Evolutionary conservation across 331 rosid genomes (phyloP).

Genomic region (Acacia pycnantha): DNA sequence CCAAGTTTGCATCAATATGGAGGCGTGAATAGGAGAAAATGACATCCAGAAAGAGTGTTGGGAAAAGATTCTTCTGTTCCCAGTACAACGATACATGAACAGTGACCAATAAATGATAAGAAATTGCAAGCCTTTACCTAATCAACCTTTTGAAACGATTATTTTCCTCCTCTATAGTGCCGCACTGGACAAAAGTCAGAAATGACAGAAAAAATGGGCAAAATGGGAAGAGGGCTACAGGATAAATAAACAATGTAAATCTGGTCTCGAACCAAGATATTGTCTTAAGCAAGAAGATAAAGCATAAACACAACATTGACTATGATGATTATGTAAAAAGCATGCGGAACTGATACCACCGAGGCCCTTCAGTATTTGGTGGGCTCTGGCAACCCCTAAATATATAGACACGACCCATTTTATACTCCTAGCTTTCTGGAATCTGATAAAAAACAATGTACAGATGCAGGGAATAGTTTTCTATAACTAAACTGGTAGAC

Average conservation of each 20-base stretch:
- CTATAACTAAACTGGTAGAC: slow-evolving; percentile 49
- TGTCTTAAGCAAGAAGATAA: slow-evolving; percentile 3
- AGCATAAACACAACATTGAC: slow-evolving; percentile 10
- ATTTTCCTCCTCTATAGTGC: not conserved
- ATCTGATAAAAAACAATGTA: slow-evolving; percentile 43
- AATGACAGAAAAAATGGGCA: not conserved
- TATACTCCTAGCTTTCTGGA: slow-evolving; percentile 36
- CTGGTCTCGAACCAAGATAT: slow-evolving; percentile 10
- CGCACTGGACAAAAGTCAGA: not conserved
- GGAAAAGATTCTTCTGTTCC: not conserved
- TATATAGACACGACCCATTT: slow-evolving; percentile 33
- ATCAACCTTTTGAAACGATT: not conserved
- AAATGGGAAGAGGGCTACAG: not conserved
- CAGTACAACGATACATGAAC: not conserved
- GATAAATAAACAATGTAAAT: slow-evolving; percentile 1
- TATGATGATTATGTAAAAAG: slow-evolving; percentile 7
- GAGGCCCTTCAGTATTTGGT: slow-evolving; percentile 26
- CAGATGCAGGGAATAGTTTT: slow-evolving; percentile 39
- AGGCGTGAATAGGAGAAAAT: not conserved
- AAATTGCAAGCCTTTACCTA: not conserved
- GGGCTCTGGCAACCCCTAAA: slow-evolving; percentile 20
- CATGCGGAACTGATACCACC: slow-evolving; percentile 30
- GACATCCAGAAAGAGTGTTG: not conserved
- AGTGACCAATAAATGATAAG: not conserved
- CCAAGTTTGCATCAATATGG: not conserved